Conservation (phyloP, 805 yeast genomes). For the Yarrowia alimentaria region DNA sequence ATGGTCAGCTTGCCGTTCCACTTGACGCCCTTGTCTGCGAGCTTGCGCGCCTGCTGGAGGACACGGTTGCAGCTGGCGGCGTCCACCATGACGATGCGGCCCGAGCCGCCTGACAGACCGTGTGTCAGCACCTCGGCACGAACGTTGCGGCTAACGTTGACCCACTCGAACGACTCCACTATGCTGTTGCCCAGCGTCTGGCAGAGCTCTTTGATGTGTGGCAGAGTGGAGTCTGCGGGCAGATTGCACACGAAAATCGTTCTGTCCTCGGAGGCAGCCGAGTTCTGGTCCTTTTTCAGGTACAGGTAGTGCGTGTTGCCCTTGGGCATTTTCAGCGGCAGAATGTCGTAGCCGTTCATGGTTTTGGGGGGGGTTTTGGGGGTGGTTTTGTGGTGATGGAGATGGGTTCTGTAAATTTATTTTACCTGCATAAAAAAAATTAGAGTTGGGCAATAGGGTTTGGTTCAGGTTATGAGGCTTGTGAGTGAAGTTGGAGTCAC, state of each 20-base stretch:
- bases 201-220: slow-evolving; percentile 56
- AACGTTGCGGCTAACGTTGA: slow-evolving; percentile 36
- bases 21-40: slow-evolving; percentile 34
- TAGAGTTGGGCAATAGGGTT: no score
- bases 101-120: slow-evolving; percentile 41
- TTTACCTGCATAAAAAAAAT: neutral
- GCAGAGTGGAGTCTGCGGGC: slow-evolving; percentile 60
- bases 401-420: slow-evolving; percentile 4
- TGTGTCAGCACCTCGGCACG: slow-evolving; percentile 19
- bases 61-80: slow-evolving; percentile 65
- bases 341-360: slow-evolving; percentile 24
- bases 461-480: no score
- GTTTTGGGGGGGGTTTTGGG: no score
- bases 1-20: slow-evolving; percentile 43
- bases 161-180: slow-evolving; percentile 33
- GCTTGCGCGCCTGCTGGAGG: slow-evolving; percentile 57
- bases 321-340: slow-evolving; percentile 27
- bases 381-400: neutral
- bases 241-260: slow-evolving; percentile 74
- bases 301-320: slow-evolving; percentile 56
- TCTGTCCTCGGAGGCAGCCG: slow-evolving; percentile 43
- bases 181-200: slow-evolving; percentile 48
- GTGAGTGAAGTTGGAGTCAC: no score
- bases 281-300: slow-evolving; percentile 54
- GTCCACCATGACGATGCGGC: slow-evolving; percentile 72